Percentiles rank a stretch among this genome's conserved stretches.
These are phyloP conservation scores for Ceratocystiopsis minuta DNA, from an alignment of 2,329 filamentous ascomycete genomes.

Conservation along the genomic window DNA sequence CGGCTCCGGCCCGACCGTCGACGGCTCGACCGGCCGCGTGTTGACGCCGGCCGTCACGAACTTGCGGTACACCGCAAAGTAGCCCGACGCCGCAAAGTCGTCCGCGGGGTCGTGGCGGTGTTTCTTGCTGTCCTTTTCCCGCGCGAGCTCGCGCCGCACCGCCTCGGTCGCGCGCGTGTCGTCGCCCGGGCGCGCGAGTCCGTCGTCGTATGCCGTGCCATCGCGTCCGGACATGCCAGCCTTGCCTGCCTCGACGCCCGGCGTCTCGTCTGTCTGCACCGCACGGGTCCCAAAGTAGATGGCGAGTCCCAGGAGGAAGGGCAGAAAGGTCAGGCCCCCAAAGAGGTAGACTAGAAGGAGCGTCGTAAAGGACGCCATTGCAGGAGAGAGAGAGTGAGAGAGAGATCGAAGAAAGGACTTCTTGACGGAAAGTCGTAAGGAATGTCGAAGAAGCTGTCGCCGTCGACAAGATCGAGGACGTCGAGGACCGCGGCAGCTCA, in stretches of 20 bases:
- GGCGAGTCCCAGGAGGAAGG: conserved; percentile 40
- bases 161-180: conserved; percentile 44
- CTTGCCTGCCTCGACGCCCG: conserved; percentile 14
- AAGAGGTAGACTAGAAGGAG: conserved; percentile 65
- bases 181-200: conserved; percentile 39
- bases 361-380: conserved; percentile 32
- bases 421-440: no score
- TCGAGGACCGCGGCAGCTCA: no score
- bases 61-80: conserved; percentile 88
- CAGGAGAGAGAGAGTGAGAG: background rate
- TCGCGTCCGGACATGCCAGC: no score
- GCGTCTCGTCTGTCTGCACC: conserved; percentile 33
- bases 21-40: conserved; percentile 76
- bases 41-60: conserved; percentile 85
- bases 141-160: conserved; percentile 2
- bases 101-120: conserved; percentile 37
- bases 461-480: no score
- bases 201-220: background rate
- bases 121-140: conserved; percentile 29
- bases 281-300: conserved; percentile 47
- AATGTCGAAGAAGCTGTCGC: no score
- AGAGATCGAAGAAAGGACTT: background rate
- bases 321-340: conserved; percentile 76
- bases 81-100: conserved; percentile 64
- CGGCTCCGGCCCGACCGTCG: conserved; percentile 55